Conservation (phyloP, 2,329 filamentous ascomycete genomes). For the Capronia epimyces region DNA sequence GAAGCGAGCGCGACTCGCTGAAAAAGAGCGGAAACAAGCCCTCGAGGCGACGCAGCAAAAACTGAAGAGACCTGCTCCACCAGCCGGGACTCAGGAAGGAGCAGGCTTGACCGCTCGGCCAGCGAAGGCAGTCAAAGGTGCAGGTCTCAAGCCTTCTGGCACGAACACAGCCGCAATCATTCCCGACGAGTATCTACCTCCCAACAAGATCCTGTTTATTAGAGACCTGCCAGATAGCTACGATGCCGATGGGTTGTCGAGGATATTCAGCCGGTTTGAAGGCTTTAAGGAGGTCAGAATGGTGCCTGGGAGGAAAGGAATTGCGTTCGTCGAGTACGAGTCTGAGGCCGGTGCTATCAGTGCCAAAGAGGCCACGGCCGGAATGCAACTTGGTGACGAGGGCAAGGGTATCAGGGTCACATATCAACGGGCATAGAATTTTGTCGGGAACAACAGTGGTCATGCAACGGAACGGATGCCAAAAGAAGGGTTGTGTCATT, state of each 20-base stretch:
- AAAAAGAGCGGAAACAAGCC: constrained; percentile 83
- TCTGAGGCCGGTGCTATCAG: constrained; percentile 81
- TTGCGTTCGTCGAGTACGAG: constrained; percentile 97
- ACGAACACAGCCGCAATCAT: constrained; percentile 65
- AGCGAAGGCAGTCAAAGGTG: constrained; percentile 63
- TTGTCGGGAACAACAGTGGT: not conserved
- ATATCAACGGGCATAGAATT: constrained; percentile 75
- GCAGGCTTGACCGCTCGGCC: constrained; percentile 29
- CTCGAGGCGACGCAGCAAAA: constrained; percentile 71
- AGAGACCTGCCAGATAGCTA: constrained; percentile 87
- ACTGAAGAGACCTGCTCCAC: constrained; percentile 59
- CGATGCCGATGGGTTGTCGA: constrained; percentile 70
- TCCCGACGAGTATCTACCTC: constrained; percentile 95
- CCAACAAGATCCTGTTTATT: constrained; percentile 93
- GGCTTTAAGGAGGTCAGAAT: constrained; percentile 89
- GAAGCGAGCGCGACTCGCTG: constrained; percentile 74
- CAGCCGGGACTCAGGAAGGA: constrained; percentile 32
- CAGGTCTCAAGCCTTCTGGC: constrained; percentile 71
- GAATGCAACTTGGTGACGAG: constrained; percentile 70
- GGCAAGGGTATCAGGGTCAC: constrained; percentile 85
- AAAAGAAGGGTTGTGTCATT: constrained; percentile 5
- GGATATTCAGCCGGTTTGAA: constrained; percentile 82
- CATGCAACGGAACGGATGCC: not conserved
- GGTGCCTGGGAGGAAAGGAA: constrained; percentile 78
- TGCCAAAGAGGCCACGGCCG: constrained; percentile 88